These are phyloP conservation scores for Hypoxylon sp. DNA, from an alignment of 2,329 filamentous ascomycete genomes.

Conservation along the genomic window DNA sequence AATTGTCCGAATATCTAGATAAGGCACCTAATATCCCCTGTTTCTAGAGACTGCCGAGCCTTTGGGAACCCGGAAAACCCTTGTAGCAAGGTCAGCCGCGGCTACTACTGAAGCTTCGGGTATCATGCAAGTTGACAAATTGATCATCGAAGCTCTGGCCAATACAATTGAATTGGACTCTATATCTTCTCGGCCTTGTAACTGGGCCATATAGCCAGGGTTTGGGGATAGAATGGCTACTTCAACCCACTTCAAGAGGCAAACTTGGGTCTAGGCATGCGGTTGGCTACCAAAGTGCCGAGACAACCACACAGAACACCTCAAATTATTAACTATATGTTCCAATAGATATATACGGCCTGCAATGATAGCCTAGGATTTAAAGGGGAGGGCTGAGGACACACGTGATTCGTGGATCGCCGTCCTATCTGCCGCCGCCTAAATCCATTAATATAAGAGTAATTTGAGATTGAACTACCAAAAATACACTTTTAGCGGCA, in stretches of 20 bases:
- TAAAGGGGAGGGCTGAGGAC: constrained; percentile 26
- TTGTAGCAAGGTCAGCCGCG: background rate
- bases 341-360: constrained; percentile 18
- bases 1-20: background rate
- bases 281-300: constrained; percentile 32
- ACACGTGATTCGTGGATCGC: constrained; percentile 37
- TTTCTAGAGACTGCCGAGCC: constrained; percentile 1
- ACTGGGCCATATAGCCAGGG: background rate
- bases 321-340: constrained; percentile 14
- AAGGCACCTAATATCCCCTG: background rate
- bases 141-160: background rate
- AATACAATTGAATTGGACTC: background rate
- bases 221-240: background rate
- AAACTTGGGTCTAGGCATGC: background rate
- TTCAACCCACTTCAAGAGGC: background rate
- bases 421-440: constrained; percentile 37
- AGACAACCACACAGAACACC: constrained; percentile 16
- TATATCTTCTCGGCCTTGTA: background rate
- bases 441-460: constrained; percentile 44
- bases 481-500: constrained; percentile 35
- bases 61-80: background rate
- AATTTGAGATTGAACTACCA: constrained; percentile 37
- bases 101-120: background rate
- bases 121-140: background rate
- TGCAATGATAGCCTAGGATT: constrained; percentile 19